Evolutionary conservation across 768 basidiomycete species (phyloP).

Genomic region (Lentinula raphanica): DNA sequence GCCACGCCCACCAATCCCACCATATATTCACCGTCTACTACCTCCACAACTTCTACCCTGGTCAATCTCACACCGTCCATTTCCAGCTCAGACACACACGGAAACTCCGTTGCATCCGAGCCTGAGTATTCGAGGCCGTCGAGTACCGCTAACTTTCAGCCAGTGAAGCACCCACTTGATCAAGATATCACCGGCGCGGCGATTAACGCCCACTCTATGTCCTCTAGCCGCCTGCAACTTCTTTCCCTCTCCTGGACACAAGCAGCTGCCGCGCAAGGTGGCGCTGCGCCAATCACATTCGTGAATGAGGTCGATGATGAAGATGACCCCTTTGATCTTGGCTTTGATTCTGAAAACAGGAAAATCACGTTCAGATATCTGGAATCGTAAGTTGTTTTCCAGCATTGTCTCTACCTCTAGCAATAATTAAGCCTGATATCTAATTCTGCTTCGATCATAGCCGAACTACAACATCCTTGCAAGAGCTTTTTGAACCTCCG

Average conservation of each 20-base stretch:
- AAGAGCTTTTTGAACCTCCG: conserved; percentile 10
- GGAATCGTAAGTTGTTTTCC: not conserved
- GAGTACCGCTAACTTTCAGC: not conserved
- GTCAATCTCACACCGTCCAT: not conserved
- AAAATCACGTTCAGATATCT: conserved; percentile 31
- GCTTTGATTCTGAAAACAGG: conserved; percentile 35
- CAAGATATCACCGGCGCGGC: too few relatives aligned
- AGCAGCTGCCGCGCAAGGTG: conserved; percentile 17
- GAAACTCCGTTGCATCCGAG: not conserved
- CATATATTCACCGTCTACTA: not conserved
- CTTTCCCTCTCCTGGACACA: conserved; percentile 28
- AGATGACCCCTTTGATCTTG: conserved; percentile 47
- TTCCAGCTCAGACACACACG: not conserved
- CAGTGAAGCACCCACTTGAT: not conserved
- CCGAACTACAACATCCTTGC: conserved; percentile 10
- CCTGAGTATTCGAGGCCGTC: not conserved
- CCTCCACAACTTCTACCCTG: not conserved
- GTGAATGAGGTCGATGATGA: conserved; percentile 39
- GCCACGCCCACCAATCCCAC: not conserved
- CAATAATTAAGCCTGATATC: not conserved
- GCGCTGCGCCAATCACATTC: conserved; percentile 31
- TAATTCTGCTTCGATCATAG: not conserved
- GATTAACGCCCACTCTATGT: not conserved
- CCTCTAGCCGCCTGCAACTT: conserved; percentile 20
- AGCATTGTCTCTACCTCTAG: too few relatives aligned